These are phyloP conservation scores for Westerdykella ornata DNA, from an alignment of 2,329 filamentous ascomycete genomes.

Conservation along the genomic window DNA sequence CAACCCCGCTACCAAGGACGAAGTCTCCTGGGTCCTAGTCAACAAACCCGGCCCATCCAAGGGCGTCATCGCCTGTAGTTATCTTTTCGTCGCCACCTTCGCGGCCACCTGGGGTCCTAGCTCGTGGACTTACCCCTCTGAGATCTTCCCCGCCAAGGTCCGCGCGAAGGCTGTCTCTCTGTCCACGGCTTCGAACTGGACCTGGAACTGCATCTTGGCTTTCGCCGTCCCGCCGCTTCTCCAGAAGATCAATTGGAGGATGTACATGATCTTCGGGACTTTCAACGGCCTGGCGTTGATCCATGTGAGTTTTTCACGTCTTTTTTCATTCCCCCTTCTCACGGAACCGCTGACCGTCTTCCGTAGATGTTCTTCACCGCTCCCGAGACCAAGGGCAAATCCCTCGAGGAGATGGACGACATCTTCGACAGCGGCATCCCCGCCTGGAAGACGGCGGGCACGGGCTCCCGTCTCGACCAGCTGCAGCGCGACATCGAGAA, in stretches of 20 bases:
- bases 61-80: conserved; percentile 45
- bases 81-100: conserved; percentile 41
- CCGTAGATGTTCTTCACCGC: conserved; percentile 33
- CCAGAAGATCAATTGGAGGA: conserved; percentile 39
- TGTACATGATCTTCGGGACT: conserved; percentile 39
- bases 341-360: neutral
- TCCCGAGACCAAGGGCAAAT: conserved; percentile 38
- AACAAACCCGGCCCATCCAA: conserved; percentile 48
- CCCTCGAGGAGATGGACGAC: conserved; percentile 39
- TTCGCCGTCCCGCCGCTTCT: conserved; percentile 39
- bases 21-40: conserved; percentile 53
- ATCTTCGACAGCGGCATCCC: conserved; percentile 35
- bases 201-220: conserved; percentile 37
- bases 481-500: conserved; percentile 34
- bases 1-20: conserved; percentile 28
- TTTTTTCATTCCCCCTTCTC: neutral
- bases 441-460: conserved; percentile 27
- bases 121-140: conserved; percentile 35
- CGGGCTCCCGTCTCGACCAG: conserved; percentile 30
- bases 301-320: conserved; percentile 18
- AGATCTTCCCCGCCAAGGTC: conserved; percentile 38
- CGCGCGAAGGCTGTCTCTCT: conserved; percentile 39
- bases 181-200: conserved; percentile 36
- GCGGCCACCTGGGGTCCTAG: conserved; percentile 39
- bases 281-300: conserved; percentile 36